Conservation (phyloP, 2,329 filamentous ascomycete genomes). For the Huntiella omanensis region DNA sequence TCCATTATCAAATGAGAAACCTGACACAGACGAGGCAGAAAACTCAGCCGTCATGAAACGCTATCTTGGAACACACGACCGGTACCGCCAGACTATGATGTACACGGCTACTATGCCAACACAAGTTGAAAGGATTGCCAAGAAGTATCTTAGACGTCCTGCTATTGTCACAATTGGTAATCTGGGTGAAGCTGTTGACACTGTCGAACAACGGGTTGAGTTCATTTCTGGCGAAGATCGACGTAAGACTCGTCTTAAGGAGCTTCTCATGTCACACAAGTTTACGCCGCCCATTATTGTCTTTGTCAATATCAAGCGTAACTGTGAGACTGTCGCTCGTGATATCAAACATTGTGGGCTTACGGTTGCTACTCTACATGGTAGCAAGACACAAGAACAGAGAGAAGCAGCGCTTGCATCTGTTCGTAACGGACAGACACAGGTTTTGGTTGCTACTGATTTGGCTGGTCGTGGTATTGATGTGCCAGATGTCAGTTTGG, state of each 20-base stretch:
- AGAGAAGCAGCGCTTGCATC: conserved; percentile 78
- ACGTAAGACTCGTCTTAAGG: conserved; percentile 84
- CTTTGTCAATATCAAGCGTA: conserved; percentile 99
- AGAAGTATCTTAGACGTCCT: conserved; percentile 83
- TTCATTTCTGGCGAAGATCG: conserved; percentile 83
- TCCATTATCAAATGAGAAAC: conserved; percentile 84
- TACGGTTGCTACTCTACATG: conserved; percentile 76
- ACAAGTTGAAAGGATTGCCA: conserved; percentile 84
- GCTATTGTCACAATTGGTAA: conserved; percentile 93
- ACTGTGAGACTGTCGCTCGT: conserved; percentile 84
- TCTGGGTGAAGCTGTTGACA: conserved; percentile 87
- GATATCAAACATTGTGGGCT: conserved; percentile 93
- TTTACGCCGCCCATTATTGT: conserved; percentile 89
- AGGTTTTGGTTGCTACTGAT: conserved; percentile 90
- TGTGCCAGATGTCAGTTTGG: conserved; percentile 79
- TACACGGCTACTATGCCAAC: conserved; percentile 97
- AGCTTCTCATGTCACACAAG: conserved; percentile 65
- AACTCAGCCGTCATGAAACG: conserved; percentile 68
- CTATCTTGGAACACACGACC: conserved; percentile 53
- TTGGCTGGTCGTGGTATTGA: conserved; percentile 95
- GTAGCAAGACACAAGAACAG: conserved; percentile 94
- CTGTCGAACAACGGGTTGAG: conserved; percentile 92
- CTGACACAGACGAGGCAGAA: conserved; percentile 82
- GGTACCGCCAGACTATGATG: conserved; percentile 98
- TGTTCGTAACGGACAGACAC: conserved; percentile 60